Base-by-base conservation (phyloP, 2,329 filamentous ascomycete genomes). In the Diaporthe nobilis region DNA sequence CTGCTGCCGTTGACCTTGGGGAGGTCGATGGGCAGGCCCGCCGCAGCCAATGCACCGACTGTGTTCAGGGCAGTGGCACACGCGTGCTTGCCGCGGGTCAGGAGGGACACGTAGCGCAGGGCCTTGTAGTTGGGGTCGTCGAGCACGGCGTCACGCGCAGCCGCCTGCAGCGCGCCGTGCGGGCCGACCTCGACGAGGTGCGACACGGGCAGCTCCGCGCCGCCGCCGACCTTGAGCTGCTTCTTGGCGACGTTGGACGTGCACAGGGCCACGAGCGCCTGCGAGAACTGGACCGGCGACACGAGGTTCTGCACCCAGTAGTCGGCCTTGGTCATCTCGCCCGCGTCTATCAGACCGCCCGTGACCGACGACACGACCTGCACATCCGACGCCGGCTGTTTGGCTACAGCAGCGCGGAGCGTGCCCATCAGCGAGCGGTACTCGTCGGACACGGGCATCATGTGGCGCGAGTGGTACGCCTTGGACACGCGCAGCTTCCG, bases 401-500 rank as follows among this genome's bases (percentile, higher is more conserved):
- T 25, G 15, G n/a, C 42, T 6, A 7, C 51, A 10, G 34, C 25
- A 39, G 55, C 17, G 44, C 22, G n/a, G 20, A 75, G 58, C 37
- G 28, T 49, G 51, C 74, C 74, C 70, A 77, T 77, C 28, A 80
- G 68, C 28, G 74, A 51, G 42, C 77, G 73, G 63, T 84, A 84
- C 25, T 77, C 76, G 1, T 77, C 77, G 0, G 80, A 80, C 3
- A 82, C 71, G 8, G 71, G 65, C 8, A 77, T 34, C 79, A 84
- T 83, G 22, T 82, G 79, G 25, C 76, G 73, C 0, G 82, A 84
- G 74, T 84, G 83, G 72, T 83, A 84, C 6, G 82, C 81, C 5
- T 77, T 77, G 8, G 78, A 75, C 2, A 83, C 80, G 5, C 70
- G 73, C 2, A 84, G 80, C 37, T 77, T 78, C 12, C 81, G 77